Evolutionary conservation across 805 yeast species (phyloP).

Genomic region (Suhomyces prunicola): DNA sequence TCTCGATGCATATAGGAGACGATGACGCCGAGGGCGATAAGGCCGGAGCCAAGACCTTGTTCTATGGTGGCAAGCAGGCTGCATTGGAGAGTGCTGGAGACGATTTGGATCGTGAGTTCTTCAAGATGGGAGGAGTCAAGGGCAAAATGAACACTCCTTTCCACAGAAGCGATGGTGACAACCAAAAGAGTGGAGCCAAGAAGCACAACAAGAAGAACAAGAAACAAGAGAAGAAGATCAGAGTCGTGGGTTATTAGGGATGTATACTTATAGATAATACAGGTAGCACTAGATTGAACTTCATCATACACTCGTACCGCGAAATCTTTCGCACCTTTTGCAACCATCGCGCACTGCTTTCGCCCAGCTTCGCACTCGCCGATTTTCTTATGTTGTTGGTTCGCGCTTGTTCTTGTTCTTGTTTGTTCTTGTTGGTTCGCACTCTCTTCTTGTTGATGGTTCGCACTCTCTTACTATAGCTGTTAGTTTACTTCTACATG

Average conservation of each 20-base stretch:
- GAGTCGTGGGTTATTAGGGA: constrained; percentile 14
- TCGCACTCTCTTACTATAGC: too few relatives aligned
- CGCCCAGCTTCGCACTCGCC: too few relatives aligned
- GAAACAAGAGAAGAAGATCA: constrained; percentile 50
- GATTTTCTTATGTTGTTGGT: too few relatives aligned
- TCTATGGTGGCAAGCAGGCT: constrained; percentile 81
- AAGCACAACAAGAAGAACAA: constrained; percentile 78
- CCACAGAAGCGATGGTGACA: constrained; percentile 47
- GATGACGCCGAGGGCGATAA: constrained; percentile 12
- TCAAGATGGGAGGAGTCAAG: constrained; percentile 59
- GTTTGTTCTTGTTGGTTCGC: too few relatives aligned
- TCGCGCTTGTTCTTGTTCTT: too few relatives aligned
- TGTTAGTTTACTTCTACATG: neutral
- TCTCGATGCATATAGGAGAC: constrained; percentile 68
- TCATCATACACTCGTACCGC: too few relatives aligned
- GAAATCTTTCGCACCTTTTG: too few relatives aligned
- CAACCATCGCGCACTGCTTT: too few relatives aligned
- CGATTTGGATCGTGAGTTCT: constrained; percentile 83
- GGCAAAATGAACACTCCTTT: constrained; percentile 72
- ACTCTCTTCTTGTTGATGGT: too few relatives aligned
- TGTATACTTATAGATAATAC: neutral
- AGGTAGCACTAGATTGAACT: too few relatives aligned
- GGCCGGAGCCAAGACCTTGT: constrained; percentile 40
- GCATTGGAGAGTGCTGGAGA: constrained; percentile 74
- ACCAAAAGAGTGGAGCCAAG: constrained; percentile 30